Evolutionary conservation across 73 alveolate genomes (phyloP), one percentile per base, ranked within the genome.

Genomic region (Uronychia binucleata): DNA sequence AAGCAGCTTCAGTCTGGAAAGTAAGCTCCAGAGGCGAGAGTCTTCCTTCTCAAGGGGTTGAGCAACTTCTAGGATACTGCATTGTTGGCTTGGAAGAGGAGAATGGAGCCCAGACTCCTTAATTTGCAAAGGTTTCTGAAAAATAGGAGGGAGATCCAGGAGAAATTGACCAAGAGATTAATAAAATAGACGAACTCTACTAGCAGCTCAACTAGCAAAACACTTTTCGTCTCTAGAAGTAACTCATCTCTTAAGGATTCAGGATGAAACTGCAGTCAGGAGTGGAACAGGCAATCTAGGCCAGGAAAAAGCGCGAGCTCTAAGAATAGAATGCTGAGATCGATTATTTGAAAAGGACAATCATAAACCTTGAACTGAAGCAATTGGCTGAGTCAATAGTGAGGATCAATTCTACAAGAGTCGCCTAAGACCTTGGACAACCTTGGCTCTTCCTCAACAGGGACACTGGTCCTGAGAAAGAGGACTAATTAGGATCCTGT

Each of bases 301-400:
- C 19, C 29, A 60, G 34, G 26, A 60, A 5, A 28, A 82, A 57
- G 46, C 58, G 28, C 75, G 74, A 33, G 78, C 90, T 26, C 77
- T 30, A 26, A 83, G 84, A 28, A 79, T 33, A 27, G 27, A 82
- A 83, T 26, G 76, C 28, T 8, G 94, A 88, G 34, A 75, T 77
- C 31, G 90, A 80, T 8, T 88, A 88, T 75, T 59, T 88, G 30
- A 77, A 88, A 59, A 67, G 35, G 31, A 88, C 94, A 28, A 84
- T 88, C n/a, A 82, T 81, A 33, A 34, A 35, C 77, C 80, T 88
- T 60, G 94, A 88, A 46, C 76, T 88, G 8, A 88, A 88, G 67
- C 82, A 88, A 58, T 59, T 88, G 30, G 94, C 94, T 26, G 94
- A 88, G 46, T 82, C 90, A 1, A 75, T 83, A 74, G 32, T 82